Evolutionary conservation across 2,329 filamentous ascomycete genomes (phyloP).

Genomic region (Cercospora sp.): DNA sequence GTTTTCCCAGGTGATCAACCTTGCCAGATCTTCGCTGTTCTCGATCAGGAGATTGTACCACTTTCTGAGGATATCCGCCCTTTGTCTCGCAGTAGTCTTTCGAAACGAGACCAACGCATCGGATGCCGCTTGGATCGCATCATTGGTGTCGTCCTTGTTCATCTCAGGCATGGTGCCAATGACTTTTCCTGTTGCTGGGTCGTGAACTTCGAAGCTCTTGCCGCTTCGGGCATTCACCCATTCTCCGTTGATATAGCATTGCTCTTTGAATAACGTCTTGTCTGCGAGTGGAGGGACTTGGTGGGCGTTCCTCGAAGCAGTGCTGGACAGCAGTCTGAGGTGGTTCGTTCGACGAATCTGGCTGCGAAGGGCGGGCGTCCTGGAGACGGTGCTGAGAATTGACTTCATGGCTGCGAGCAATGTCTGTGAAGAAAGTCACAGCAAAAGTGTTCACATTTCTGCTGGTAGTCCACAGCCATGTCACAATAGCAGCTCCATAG

Average conservation of each 20-base stretch:
- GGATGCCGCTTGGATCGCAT: conserved; percentile 79
- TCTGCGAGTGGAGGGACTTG: conserved; percentile 46
- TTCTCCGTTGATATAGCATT: conserved; percentile 87
- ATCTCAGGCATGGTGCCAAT: conserved; percentile 88
- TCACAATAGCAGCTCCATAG: background rate
- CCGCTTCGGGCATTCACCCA: conserved; percentile 84
- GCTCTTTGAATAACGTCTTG: conserved; percentile 71
- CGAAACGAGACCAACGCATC: conserved; percentile 72
- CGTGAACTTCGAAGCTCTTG: conserved; percentile 87
- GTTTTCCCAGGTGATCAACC: conserved; percentile 85
- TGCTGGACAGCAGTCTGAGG: conserved; percentile 25
- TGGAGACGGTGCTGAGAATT: conserved; percentile 24
- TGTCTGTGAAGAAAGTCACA: conserved; percentile 2
- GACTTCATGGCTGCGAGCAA: conserved; percentile 27
- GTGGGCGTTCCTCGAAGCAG: conserved; percentile 20
- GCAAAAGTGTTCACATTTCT: background rate
- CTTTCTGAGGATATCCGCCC: conserved; percentile 70
- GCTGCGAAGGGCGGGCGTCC: conserved; percentile 25
- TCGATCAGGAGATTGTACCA: conserved; percentile 81
- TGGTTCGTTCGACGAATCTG: conserved; percentile 29
- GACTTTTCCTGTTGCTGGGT: conserved; percentile 77
- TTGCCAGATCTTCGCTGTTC: conserved; percentile 77
- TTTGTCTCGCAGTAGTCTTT: conserved; percentile 70
- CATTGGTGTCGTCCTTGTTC: conserved; percentile 71
- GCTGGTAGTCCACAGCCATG: background rate